Evolutionary conservation across 345 rosid genomes (phyloP).

Genomic region (Arabis hirsuta): DNA sequence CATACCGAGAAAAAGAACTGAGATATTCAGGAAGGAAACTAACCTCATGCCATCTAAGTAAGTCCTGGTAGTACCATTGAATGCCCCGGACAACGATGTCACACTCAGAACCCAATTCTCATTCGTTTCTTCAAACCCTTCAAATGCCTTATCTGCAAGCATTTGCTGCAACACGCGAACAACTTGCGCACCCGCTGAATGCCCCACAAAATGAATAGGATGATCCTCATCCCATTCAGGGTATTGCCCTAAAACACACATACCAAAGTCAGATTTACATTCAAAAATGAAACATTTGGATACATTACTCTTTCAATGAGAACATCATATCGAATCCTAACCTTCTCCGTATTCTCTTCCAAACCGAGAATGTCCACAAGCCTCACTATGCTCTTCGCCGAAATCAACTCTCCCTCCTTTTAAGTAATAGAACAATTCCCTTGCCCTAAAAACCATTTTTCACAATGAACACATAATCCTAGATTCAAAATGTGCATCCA

Average conservation of each 20-base stretch:
- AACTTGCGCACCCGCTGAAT: conserved; percentile 98
- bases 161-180: conserved; percentile 97
- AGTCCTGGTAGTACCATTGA: conserved; percentile 95
- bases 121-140: conserved; percentile 76
- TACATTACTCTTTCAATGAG: background rate
- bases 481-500: conserved; percentile 5
- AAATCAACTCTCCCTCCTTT: conserved; percentile 96
- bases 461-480: background rate
- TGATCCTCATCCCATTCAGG: conserved; percentile 97
- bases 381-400: conserved; percentile 89
- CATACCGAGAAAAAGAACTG: background rate
- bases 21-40: conserved; percentile 44
- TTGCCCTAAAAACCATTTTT: conserved; percentile 50
- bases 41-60: conserved; percentile 96
- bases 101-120: conserved; percentile 94
- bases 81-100: conserved; percentile 90
- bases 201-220: conserved; percentile 97
- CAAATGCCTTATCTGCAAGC: conserved; percentile 91
- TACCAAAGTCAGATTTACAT: conserved; percentile 18
- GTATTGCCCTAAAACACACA: conserved; percentile 67
- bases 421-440: conserved; percentile 91
- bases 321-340: conserved; percentile 30
- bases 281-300: background rate
- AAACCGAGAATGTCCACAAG: conserved; percentile 88
- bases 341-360: conserved; percentile 83